These are phyloP conservation scores for Blastomyces gilchristii DNA, from an alignment of 2,329 filamentous ascomycete genomes.

Conservation along the genomic window DNA sequence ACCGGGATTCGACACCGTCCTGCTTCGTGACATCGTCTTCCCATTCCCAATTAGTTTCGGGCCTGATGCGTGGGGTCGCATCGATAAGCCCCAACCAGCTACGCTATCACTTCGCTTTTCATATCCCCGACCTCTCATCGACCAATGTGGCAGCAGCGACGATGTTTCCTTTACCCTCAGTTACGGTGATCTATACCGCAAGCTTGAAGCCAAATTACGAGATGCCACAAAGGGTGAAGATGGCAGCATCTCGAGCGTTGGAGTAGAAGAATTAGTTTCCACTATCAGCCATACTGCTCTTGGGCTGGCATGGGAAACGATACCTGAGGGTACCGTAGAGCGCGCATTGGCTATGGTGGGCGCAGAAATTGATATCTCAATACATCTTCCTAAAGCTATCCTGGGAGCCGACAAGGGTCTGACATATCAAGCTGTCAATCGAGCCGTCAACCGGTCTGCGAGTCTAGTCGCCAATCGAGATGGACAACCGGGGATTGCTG, in stretches of 20 bases:
- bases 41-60: slow-evolving; percentile 34
- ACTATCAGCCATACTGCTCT: neutral
- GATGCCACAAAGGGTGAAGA: neutral
- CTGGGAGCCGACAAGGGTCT: slow-evolving; percentile 36
- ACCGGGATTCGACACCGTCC: slow-evolving; percentile 20
- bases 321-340: neutral
- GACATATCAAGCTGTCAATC: slow-evolving; percentile 27
- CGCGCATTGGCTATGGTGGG: slow-evolving; percentile 14
- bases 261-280: neutral
- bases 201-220: slow-evolving; percentile 27
- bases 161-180: slow-evolving; percentile 38
- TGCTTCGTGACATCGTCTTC: slow-evolving; percentile 35
- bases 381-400: slow-evolving; percentile 37
- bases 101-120: slow-evolving; percentile 35
- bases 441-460: slow-evolving; percentile 17
- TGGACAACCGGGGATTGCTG: slow-evolving; percentile 17
- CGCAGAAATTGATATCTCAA: slow-evolving; percentile 29
- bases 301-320: neutral
- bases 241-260: neutral
- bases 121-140: slow-evolving; percentile 31
- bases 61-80: slow-evolving; percentile 39
- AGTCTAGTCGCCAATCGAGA: slow-evolving; percentile 17
- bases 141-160: slow-evolving; percentile 32
- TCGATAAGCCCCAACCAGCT: slow-evolving; percentile 37
- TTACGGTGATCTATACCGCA: slow-evolving; percentile 40